Base-by-base conservation (phyloP, 352 stramenopile species). In the Phytophthora megakarya region DNA sequence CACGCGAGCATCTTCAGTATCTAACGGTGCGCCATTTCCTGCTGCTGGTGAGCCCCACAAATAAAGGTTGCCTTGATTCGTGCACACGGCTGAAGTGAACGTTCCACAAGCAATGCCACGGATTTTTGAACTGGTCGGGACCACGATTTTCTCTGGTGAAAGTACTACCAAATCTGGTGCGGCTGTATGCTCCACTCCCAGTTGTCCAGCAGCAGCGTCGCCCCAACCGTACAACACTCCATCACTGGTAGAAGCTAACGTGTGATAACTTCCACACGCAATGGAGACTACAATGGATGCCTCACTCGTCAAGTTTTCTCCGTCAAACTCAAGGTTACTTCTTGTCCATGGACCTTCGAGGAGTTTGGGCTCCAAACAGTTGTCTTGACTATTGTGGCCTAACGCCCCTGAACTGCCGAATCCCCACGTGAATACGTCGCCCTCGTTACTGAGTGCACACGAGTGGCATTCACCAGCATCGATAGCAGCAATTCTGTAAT, bases 381-480 rank as follows among this genome's bases (percentile, higher is more conserved):
- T 93, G 2, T 94, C 84, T 51, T 73, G 58, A 6, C 67, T 75
- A 1, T 76, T 85, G 37, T 83, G 80, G 5, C 89, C 89, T 8
- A 97, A 61, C 13, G 89, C 87, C 2, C 88, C 88, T 1, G 86
- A 95, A 23, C 67, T 81, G n/a, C 89, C 87, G 45, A 95, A 95
- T 0, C 89, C 88, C 88, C 88, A 97, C 15, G 86, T 96, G 33
- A 86, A 97, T 11, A 97, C 72, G 10, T 89, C 67, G 5, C 88
- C 89, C 1, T 81, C 63, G 32, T 69, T 52, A 30, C 63, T 89
- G 35, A 96, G 52, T 5, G 82, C 88, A 44, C 67, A 79, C 1
- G 88, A 95, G 40, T 97, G 89, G 43, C 86, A 93, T 52, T 96
- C 88, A 5, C 88, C 89, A 25, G 84, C 89, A 33, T 92, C 83